Base-by-base conservation (phyloP, 371 early-diverging fungal genomes). In the Dichotomocladium elegans region DNA sequence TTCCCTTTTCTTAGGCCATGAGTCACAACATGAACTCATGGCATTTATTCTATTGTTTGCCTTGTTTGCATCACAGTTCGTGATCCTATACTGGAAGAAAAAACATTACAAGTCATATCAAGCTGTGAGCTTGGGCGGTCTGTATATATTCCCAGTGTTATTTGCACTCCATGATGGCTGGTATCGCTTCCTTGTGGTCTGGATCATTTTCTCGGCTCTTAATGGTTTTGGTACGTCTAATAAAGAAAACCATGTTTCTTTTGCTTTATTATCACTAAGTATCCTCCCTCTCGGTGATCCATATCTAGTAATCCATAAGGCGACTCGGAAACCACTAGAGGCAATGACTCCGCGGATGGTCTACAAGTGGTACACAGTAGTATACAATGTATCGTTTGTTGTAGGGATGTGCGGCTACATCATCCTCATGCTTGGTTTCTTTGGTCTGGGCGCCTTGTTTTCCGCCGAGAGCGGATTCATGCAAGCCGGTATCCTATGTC, bases 11-110 rank as follows among this genome's bases (percentile, higher is more conserved):
- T 27, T 35, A 60, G 85, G 86, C 27, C 90, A 89, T 61, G 86
- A 87, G 50, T 59, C 66, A 22, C 84, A 80, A 41, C 91, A 88
- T 69, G 82, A 85, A 27, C 58, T 73, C 29, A 93, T 91, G 94
- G 85, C 85, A 8, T 49, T 90, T 51, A 91, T 93, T 56, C 74
- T 93, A 25, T 56, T 93, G 21, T 74, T 73, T 51, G 66, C 83
- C 11, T 65, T 93, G 25, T 72, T 91, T 53, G 74, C 79, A 19
- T 86, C 84, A 44, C 94, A 93, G 63, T 78, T 90, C 42, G 51
- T 83, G 7, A 78, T 93, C 60, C 60, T 89, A 11, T 72, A 72
- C 35, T 93, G 94, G 94, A 91, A 90, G 59, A 82, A 82, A 58
- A 79, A 80, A 43, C 89, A 91, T 57, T 79, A 81, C 48, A 63